Evolutionary conservation across 352 stramenopile species (phyloP), one percentile per base, ranked within the genome.

Genomic region (Phytopythium mirpurense): DNA sequence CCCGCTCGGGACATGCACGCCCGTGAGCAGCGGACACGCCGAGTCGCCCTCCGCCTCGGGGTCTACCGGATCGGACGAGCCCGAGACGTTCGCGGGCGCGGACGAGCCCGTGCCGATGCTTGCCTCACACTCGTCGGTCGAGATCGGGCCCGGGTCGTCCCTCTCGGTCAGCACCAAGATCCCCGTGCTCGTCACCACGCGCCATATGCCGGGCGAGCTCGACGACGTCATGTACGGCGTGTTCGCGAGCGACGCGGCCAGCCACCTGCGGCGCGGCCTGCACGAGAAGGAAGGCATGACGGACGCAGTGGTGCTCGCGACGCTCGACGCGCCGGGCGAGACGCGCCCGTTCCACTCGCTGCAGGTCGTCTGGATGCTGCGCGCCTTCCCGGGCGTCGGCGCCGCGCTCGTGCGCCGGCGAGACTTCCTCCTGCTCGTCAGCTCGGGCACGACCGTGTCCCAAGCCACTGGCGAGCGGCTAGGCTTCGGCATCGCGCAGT

Each of bases 201-300:
- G 69, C 6, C 67, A 59, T 11, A 49, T 75, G 9, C 58, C 70
- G 9, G 74, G 77, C 19, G 69, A 62, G 18, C 34, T 88, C 16
- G 74, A 86, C 24, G 77, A 88, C 48, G 59, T 65, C 18, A 61
- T 85, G 51, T 86, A 83, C 51, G 74, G 72, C 27, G 57, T 53
- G 29, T 63, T 67, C 26, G 67, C 67, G 24, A 60, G 73, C 38
- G 70, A 83, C 59, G 73, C 67, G 31, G 35, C 54, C 6, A 70
- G 69, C 23, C 51, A 83, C 21, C 66, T 62, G 2, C 35, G 47
- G 8, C 71, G 63, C 11, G 67, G 59, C 16, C 27, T 56, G 18
- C 79, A 71, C 62, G 43, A 54, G 21, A 63, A 69, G 27, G 65
- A 78, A 48, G 34, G 51, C 32, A 63, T 75, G 38, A 57, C 71